Conservation (phyloP, 768 basidiomycete species). For the Tylopilus felleus region DNA sequence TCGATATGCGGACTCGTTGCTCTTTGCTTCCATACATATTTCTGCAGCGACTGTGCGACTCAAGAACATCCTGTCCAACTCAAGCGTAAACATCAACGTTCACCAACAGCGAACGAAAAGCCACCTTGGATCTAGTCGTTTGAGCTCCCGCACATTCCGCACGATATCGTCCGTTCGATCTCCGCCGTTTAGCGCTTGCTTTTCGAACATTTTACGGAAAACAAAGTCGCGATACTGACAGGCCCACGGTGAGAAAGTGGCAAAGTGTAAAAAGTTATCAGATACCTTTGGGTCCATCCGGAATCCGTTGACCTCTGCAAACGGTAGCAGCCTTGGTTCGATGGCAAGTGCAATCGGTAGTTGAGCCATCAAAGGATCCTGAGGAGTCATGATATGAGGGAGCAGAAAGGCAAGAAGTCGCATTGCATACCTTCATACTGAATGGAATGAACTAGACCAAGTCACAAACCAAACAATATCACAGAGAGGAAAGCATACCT, state of each 20-base stretch:
- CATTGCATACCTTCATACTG: slow-evolving; percentile 52
- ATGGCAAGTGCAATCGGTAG: slow-evolving; percentile 75
- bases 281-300: slow-evolving; percentile 71
- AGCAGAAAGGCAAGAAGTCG: background rate
- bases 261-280: slow-evolving; percentile 1
- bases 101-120: slow-evolving; percentile 15
- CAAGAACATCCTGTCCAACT: slow-evolving; percentile 65
- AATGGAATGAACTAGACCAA: slow-evolving; percentile 70
- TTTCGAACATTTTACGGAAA: slow-evolving; percentile 85
- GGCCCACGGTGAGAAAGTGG: slow-evolving; percentile 11
- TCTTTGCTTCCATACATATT: slow-evolving; percentile 76
- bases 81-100: slow-evolving; percentile 2
- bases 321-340: slow-evolving; percentile 71
- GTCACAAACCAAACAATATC: slow-evolving; percentile 11
- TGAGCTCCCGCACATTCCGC: slow-evolving; percentile 67
- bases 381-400: slow-evolving; percentile 9
- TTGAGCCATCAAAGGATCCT: slow-evolving; percentile 78
- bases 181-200: slow-evolving; percentile 44
- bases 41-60: slow-evolving; percentile 82
- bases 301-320: slow-evolving; percentile 71
- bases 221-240: slow-evolving; percentile 76
- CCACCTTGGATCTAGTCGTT: slow-evolving; percentile 66
- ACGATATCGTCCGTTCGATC: slow-evolving; percentile 60
- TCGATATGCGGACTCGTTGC: slow-evolving; percentile 64
- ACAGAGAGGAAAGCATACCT: slow-evolving; percentile 38